Evolutionary conservation across 257 asterid species (phyloP).

Genomic region (Paulownia fortunei): DNA sequence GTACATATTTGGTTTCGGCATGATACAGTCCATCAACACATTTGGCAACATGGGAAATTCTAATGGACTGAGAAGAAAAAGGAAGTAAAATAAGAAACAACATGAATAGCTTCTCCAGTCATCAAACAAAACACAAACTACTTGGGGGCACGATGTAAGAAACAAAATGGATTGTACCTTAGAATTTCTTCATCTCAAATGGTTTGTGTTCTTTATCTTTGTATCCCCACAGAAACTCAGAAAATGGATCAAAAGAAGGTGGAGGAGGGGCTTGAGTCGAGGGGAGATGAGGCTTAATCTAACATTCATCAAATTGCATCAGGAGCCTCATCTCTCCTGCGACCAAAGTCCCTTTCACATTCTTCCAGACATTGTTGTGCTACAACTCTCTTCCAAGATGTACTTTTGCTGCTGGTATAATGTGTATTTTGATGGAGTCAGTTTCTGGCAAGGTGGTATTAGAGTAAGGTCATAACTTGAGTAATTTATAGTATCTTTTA

Average conservation of each 20-base stretch:
- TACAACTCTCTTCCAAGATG: neutral
- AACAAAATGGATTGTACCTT: neutral
- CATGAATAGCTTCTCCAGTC: too few relatives aligned
- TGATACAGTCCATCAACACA: too few relatives aligned
- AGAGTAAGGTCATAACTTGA: neutral
- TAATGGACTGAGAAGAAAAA: too few relatives aligned
- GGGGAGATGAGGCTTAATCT: constrained; percentile 14
- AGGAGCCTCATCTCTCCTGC: constrained; percentile 36
- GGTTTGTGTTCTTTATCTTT: neutral
- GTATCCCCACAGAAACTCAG: neutral
- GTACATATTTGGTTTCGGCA: too few relatives aligned
- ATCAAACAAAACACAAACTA: neutral
- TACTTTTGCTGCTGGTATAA: neutral
- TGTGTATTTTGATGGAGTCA: neutral
- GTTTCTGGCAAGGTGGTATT: neutral
- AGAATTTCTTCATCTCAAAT: neutral
- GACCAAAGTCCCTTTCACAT: constrained; percentile 25
- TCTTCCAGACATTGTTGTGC: neutral
- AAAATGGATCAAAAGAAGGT: neutral
- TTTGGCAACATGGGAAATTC: neutral
- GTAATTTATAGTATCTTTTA: too few relatives aligned
- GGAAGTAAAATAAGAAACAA: too few relatives aligned
- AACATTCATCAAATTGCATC: neutral
- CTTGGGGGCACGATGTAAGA: too few relatives aligned
- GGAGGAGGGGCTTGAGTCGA: constrained; percentile 16